Evolutionary conservation across 2,329 filamentous ascomycete genomes (phyloP), one percentile per base, ranked within the genome.

Genomic region (Mollisiaceae sp.): DNA sequence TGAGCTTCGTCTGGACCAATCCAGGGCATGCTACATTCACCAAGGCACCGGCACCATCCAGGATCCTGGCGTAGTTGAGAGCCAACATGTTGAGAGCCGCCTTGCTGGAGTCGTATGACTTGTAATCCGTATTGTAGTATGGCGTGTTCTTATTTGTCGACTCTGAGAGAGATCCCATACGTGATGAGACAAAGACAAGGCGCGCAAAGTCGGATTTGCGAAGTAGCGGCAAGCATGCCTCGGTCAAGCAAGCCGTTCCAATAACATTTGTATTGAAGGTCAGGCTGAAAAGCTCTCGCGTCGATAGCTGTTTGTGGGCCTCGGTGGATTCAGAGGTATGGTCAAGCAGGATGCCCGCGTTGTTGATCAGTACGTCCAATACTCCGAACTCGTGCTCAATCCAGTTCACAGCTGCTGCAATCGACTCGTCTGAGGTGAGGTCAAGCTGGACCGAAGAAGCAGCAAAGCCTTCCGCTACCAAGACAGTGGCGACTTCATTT

Each of bases 161-260:
- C 36, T 39, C 36, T 8, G 36, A 8, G 8, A 39, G 14, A 14
- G 36, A 39, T 8, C 36, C 36, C 36, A 39, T 39, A 14, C 36
- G 36, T 8, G 36, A 39, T 39, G 36, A 39, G 32, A 77, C 64
- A 54, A 75, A 75, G 20, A 77, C 63, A 24, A 77, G 63, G 9
- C 72, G 69, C 22, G 72, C 70, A 32, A 65, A 38, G 20, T 52
- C 56, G 3, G 77, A 75, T 59, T 73, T 73, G 39, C 72, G 70
- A 35, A 79, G 72, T 35, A 79, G 71, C n/a, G 75, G 74, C 20
- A 78, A 38, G 20, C 74, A 72, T 8, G 71, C 67, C 32, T 78
- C 74, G 2, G 77, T 79, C 43, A 78, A 64, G 24, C 54, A 64
- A 8, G 71, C 72, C 0, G 72, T 68, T 6, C 75, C 73, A 9